phyloP scores from a whole-genome alignment of 768 basidiomycete genomes.

The Boletellus ananiceps region DNA sequence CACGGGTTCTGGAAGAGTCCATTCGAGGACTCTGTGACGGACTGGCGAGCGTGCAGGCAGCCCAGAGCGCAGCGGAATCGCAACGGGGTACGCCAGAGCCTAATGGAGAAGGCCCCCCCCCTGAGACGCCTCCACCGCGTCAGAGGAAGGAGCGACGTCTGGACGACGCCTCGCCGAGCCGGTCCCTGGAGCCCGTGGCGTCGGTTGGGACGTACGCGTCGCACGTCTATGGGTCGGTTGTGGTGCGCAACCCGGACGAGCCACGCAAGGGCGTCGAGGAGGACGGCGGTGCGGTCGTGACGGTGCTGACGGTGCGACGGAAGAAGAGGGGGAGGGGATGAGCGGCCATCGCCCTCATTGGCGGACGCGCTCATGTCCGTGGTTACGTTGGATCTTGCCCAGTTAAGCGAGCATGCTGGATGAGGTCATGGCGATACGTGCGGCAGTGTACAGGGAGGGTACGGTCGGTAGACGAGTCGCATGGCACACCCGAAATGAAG shows the following conservation, averaged over 20 bases:
- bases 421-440: no score
- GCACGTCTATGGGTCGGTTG: constrained; percentile 55
- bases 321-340: constrained; percentile 38
- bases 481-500: not conserved
- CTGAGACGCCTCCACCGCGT: constrained; percentile 49
- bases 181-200: constrained; percentile 42
- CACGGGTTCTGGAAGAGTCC: constrained; percentile 63
- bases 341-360: not conserved
- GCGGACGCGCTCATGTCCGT: no score
- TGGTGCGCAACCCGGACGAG: constrained; percentile 45
- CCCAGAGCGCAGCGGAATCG: constrained; percentile 19
- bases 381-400: no score
- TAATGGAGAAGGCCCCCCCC: constrained; percentile 22
- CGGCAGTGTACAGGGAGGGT: no score
- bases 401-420: no score
- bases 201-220: constrained; percentile 57
- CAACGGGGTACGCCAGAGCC: constrained; percentile 42
- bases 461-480: no score
- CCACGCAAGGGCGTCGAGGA: constrained; percentile 21
- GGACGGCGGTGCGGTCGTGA: constrained; percentile 34
- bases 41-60: constrained; percentile 28
- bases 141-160: constrained; percentile 17
- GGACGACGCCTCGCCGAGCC: constrained; percentile 56
- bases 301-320: constrained; percentile 57
- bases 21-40: constrained; percentile 72